Evolutionary conservation across 768 basidiomycete species (phyloP), one percentile per base, ranked within the genome.

Genomic region (Hericium coralloides): DNA sequence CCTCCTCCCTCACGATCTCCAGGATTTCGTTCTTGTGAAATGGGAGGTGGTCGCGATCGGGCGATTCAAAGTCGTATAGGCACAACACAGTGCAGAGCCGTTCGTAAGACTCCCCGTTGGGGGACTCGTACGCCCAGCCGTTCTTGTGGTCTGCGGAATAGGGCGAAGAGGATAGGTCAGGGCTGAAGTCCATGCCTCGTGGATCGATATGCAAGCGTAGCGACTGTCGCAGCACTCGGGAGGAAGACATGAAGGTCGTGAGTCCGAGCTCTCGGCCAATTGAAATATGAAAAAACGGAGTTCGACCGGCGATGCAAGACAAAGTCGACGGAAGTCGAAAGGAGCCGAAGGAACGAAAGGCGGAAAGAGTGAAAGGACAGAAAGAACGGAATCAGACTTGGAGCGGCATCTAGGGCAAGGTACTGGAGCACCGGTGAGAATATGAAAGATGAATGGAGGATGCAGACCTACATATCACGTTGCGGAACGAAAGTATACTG

Each of bases 21-120:
- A 92, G 69, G 20, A 89, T 78, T 60, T 90, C 88, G 59, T 81
- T 80, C 70, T 79, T 79, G 41, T 69, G 69, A 68, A 91, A 89
- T 3, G 79, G 70, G 17, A 90, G 74, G 56, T 84, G 81, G 63
- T 77, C 78, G 15, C 74, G 68, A 61, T 89, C 89, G 22, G 77
- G 71, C 3, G 86, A 79, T 22, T 73, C 66, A 63, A 87, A 90
- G 69, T 89, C 85, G 64, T 83, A 78, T 67, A 86, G 71, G 69
- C 86, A 87, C 8, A 87, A 66, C 14, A 81, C 85, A 9, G 77
- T 78, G 64, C 78, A 82, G 36, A 77, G 68, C 10, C 68, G 65
- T 31, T 72, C 73, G 38, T 64, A 62, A 22, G 66, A 65, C 47
- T 56, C 65, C 41, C 66, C 67, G 4, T 66, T 67, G n/a, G 68